Base-by-base conservation (phyloP, 345 rosid genomes). In the Linum lewisii region DNA sequence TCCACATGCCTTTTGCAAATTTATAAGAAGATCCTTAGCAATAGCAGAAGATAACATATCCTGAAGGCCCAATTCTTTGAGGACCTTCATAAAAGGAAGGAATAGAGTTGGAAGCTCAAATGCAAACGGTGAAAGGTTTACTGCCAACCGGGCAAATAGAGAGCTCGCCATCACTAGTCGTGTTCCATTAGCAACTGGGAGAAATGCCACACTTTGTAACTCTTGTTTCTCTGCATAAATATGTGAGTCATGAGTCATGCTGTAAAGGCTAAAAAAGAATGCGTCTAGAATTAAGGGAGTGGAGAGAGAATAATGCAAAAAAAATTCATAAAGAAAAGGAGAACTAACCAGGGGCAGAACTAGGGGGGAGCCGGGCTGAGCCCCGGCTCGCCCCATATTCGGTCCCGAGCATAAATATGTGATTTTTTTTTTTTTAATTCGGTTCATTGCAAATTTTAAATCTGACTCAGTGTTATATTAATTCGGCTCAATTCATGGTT, bases 181-280 rank as follows among this genome's bases (percentile, higher is more conserved):
- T 26, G 97, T 87, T 64, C 97, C 97, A 73, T 87, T 90, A 19
- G 97, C 97, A 71, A 87, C 93, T 60, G 95, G 94, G 65, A 90
- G 61, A 76, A 90, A 87, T 54, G 97, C 95, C 65, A 87, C 87
- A 58, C 73, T 76, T 71, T 70, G 84, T 80, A 90, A 70, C 74
- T 79, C 86, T 56, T 54, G 37, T 63, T 77, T 75, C 81, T 90
- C 97, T 90, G 80, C 74, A 68, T 49, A 44, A 63, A 49, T 54
- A 16, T 58, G 49, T 16, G 54, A 15, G 9, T 15, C 11, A 8
- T n/a, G n/a, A 38, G 16, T 38, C 11, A 2, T 15, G 38, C 38
- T 34, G 10, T 5, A 11, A 38, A 38, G 45, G 32, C 32, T 2
- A 6, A 26, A 26, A 9, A 38, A 9, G 11, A 38, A 38, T 7